A percentile compares a stretch with the other conserved stretches of the same genome.
These are phyloP conservation scores for Zygosaccharomyces pseudorouxii DNA, from an alignment of 805 yeast genomes.

Conservation along the genomic window DNA sequence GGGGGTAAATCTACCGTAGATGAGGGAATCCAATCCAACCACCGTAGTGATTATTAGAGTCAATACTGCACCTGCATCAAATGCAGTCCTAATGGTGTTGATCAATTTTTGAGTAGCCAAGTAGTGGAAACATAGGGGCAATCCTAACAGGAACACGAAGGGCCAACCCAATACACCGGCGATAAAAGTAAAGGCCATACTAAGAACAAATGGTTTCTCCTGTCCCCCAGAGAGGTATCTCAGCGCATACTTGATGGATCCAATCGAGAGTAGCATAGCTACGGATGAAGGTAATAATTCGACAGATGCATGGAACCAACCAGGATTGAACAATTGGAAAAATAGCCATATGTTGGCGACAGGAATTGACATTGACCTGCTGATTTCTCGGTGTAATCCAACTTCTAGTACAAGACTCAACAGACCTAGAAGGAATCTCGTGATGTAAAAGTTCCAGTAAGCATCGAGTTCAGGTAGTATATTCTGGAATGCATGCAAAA, in stretches of 20 bases:
- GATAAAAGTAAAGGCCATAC: constrained; percentile 35
- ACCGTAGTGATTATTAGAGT: constrained; percentile 16
- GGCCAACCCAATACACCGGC: constrained; percentile 93
- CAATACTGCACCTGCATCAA: constrained; percentile 25
- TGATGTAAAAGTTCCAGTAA: constrained; percentile 24
- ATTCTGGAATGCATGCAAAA: constrained; percentile 22
- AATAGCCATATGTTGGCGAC: constrained; percentile 58
- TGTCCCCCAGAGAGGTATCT: constrained; percentile 28
- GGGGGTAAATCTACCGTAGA: constrained; percentile 55
- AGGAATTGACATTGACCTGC: constrained; percentile 19
- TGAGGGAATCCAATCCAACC: constrained; percentile 49
- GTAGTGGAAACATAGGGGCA: constrained; percentile 51
- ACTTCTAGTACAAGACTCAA: constrained; percentile 43
- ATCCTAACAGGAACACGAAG: constrained; percentile 59
- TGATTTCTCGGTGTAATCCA: constrained; percentile 28
- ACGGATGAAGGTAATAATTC: constrained; percentile 81
- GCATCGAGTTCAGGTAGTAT: constrained; percentile 30
- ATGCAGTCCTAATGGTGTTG: constrained; percentile 26
- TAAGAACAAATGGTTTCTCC: constrained; percentile 22
- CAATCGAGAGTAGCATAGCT: constrained; percentile 49
- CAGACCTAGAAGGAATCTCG: constrained; percentile 26
- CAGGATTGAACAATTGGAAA: constrained; percentile 63
- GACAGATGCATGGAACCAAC: constrained; percentile 84
- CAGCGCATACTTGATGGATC: constrained; percentile 29
- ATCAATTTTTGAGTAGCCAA: constrained; percentile 26